phyloP scores from a whole-genome alignment of 129 eudicot species.

The Pittosporum tobira region DNA sequence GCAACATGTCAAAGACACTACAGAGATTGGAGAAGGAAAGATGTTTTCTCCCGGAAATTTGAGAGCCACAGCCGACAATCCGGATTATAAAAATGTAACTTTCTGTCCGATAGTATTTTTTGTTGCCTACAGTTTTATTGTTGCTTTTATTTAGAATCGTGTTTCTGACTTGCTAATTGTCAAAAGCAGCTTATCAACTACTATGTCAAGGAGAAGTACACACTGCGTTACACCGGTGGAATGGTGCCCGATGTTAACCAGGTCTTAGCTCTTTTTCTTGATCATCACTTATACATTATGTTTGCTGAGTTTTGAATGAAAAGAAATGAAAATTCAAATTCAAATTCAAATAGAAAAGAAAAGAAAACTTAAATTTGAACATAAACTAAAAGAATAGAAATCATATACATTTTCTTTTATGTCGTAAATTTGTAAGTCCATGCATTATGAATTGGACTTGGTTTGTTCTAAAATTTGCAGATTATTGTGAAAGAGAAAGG shows the following conservation, averaged over 20 bases:
- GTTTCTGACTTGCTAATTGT: background rate
- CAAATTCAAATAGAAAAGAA: too few species aligned
- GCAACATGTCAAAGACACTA: slow-evolving; percentile 97
- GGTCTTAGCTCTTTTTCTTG: slow-evolving; percentile 27
- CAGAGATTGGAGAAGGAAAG: slow-evolving; percentile 91
- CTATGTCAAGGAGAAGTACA: slow-evolving; percentile 88
- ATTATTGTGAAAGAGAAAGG: slow-evolving; percentile 99
- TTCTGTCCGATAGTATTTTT: background rate
- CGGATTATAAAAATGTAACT: slow-evolving; percentile 71
- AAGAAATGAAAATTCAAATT: too few species aligned
- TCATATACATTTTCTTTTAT: too few species aligned
- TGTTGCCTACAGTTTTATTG: background rate
- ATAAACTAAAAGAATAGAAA: too few species aligned
- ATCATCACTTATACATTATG: background rate
- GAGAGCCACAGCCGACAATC: slow-evolving; percentile 93
- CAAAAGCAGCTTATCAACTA: slow-evolving; percentile 65
- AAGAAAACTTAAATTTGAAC: too few species aligned
- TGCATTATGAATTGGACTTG: too few species aligned
- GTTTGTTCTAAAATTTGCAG: slow-evolving; percentile 29
- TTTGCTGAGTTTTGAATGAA: too few species aligned
- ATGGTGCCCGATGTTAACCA: slow-evolving; percentile 99
- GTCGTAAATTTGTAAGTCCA: too few species aligned
- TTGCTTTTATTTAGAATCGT: background rate
- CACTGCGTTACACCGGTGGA: slow-evolving; percentile 96
- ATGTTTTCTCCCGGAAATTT: slow-evolving; percentile 97